Evolutionary conservation across 2,329 filamentous ascomycete species (phyloP).

Genomic region (Aspergillus flavus): DNA sequence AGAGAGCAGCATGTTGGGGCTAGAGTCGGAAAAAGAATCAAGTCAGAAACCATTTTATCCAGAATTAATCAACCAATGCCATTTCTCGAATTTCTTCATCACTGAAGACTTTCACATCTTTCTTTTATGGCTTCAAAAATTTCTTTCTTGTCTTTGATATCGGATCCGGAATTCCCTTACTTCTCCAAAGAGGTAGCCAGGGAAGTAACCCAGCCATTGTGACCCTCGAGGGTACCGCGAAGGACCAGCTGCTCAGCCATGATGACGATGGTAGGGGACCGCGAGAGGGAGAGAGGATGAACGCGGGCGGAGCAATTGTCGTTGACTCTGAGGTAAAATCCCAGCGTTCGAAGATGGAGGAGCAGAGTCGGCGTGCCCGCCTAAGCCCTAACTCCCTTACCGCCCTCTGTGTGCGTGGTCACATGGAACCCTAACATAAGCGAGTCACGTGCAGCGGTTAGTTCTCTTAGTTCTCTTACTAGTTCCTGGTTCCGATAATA

Average conservation of each 20-base stretch:
- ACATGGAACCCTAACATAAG: constrained; percentile 28
- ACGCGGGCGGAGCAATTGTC: constrained; percentile 45
- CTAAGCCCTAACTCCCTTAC: constrained; percentile 41
- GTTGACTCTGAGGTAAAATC: constrained; percentile 45
- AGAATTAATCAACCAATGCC: constrained; percentile 27
- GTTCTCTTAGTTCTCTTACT: constrained; percentile 1
- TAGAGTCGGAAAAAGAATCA: constrained; percentile 39
- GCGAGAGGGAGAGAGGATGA: constrained; percentile 39
- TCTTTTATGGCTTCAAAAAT: constrained; percentile 15
- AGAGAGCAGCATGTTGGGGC: constrained; percentile 99
- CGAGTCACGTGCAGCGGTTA: constrained; percentile 17
- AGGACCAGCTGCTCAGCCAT: constrained; percentile 96
- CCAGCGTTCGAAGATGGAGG: constrained; percentile 38
- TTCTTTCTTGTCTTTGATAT: constrained; percentile 14
- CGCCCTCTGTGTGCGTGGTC: constrained; percentile 31
- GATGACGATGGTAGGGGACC: constrained; percentile 45
- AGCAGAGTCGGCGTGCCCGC: constrained; percentile 32
- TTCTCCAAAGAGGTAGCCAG: constrained; percentile 99
- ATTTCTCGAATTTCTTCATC: constrained; percentile 11
- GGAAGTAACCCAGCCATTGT: constrained; percentile 99
- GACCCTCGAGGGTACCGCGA: constrained; percentile 96
- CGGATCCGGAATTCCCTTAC: constrained; percentile 57
- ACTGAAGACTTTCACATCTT: constrained; percentile 5
- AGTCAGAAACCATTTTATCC: constrained; percentile 40
- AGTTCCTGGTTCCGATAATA: neutral